Base-by-base conservation (phyloP, 345 rosid species). In the Pistacia vera region DNA sequence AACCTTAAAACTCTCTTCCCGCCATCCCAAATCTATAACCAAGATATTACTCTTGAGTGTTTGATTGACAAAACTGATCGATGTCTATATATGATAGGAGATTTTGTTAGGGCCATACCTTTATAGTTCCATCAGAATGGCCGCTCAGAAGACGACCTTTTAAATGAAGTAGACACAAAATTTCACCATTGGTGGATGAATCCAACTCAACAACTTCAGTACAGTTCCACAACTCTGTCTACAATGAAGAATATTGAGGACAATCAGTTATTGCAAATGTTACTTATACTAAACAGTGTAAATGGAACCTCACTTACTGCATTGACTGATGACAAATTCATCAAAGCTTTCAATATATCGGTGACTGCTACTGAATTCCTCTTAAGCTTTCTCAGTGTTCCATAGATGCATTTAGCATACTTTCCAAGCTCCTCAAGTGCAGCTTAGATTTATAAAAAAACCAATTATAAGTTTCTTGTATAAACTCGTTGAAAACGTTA, bases 101-200 rank as follows among this genome's bases (percentile, higher is more conserved):
- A 36, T 51, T 20, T 38, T 66, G 54, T 57, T 73, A 61, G 30
- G 74, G 22, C 13, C 68, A 56, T 8, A 86, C 95, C 95, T 91
- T 91, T 71, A 91, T 85, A 36, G 92, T 87, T 72, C 95, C 95
- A 69, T 89, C 95, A 2, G 92, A 86, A 79, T 91, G 92, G 74
- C 95, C 77, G 85, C 91, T 87, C 28, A 90, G 18, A 63, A 91
- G 63, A 20, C 86, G 78, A 67, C 86, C 85, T 74, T 85, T 87
- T 3, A 85, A 52, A 70, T 85, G 81, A 63, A 80, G 76, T 81
- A 89, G 81, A 66, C 86, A 87, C 73, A 89, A 73, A 58, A 88
- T 83, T 74, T 89, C 91, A 2, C 91, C 90, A 75, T 91, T 91
- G 51, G 73, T 69, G 41, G 74, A 72, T 25, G 84, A 81, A 44